Evolutionary conservation across 306 rosid genomes (phyloP).

Genomic region (Coriaria nepalensis): DNA sequence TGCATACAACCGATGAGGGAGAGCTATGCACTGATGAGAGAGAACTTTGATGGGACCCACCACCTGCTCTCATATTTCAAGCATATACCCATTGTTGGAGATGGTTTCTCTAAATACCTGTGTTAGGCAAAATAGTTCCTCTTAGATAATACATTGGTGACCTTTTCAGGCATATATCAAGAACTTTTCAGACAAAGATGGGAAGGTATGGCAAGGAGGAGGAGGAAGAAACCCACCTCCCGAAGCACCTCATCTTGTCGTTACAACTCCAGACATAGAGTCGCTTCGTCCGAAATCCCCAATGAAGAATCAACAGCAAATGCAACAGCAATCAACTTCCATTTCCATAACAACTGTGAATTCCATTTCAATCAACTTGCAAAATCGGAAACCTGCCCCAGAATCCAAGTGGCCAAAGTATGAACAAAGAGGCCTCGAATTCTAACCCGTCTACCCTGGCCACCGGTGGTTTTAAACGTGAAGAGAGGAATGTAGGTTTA

Average conservation of each 20-base stretch:
- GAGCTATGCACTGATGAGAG: too few species aligned
- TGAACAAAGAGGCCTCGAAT: conserved; percentile 49
- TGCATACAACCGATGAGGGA: too few species aligned
- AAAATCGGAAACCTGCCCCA: conserved; percentile 66
- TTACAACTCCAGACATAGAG: conserved; percentile 90
- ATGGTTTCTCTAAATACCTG: neutral
- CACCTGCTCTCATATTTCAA: too few species aligned
- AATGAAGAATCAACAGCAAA: conserved; percentile 97
- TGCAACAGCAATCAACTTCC: conserved; percentile 60
- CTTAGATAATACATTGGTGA: conserved; percentile 16
- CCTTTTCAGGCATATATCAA: conserved; percentile 54
- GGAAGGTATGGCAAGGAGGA: conserved; percentile 97
- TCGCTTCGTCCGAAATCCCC: conserved; percentile 94
- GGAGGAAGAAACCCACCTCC: conserved; percentile 98
- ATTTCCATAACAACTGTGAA: conserved; percentile 45
- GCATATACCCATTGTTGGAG: too few species aligned
- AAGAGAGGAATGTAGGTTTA: conserved; percentile 42
- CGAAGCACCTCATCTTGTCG: conserved; percentile 90
- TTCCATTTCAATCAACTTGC: conserved; percentile 47
- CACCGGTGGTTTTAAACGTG: conserved; percentile 78
- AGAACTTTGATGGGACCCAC: too few species aligned
- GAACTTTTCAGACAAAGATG: conserved; percentile 84
- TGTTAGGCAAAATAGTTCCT: conserved; percentile 1
- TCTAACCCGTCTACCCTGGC: conserved; percentile 62
- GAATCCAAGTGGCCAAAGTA: conserved; percentile 26